These are phyloP conservation scores for Sutorius australiensis DNA, from an alignment of 768 basidiomycete genomes.

Conservation along the genomic window DNA sequence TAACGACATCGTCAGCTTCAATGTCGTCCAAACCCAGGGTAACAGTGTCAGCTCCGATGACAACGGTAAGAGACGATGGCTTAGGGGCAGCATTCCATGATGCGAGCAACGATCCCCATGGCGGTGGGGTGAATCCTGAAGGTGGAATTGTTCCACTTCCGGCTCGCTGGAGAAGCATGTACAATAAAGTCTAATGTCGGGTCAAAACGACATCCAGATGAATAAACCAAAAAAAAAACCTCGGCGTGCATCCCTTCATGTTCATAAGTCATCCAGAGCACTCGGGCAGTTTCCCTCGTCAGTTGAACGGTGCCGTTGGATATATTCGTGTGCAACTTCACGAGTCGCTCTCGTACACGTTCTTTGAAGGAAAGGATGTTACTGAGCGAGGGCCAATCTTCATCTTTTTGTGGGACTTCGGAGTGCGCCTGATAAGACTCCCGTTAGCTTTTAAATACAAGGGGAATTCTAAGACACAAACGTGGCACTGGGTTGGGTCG, in stretches of 20 bases:
- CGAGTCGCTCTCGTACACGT: conserved; percentile 72
- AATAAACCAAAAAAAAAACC: conserved; percentile 30
- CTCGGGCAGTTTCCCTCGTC: conserved; percentile 67
- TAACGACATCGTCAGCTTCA: conserved; percentile 60
- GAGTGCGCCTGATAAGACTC: conserved; percentile 67
- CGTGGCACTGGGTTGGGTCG: conserved; percentile 82
- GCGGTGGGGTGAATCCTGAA: conserved; percentile 64
- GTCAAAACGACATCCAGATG: conserved; percentile 2
- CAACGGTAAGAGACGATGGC: conserved; percentile 43
- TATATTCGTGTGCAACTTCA: conserved; percentile 69
- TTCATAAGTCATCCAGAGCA: conserved; percentile 87
- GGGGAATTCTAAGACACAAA: conserved; percentile 34
- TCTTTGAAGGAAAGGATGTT: conserved; percentile 73
- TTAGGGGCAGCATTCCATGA: conserved; percentile 45
- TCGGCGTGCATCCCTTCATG: conserved; percentile 90
- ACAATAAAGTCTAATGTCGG: conserved; percentile 66
- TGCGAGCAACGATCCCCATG: conserved; percentile 56
- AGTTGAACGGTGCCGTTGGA: conserved; percentile 45
- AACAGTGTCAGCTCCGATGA: conserved; percentile 56
- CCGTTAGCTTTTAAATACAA: not conserved
- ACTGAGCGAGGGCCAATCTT: conserved; percentile 80
- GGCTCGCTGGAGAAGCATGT: conserved; percentile 87
- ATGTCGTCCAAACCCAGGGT: conserved; percentile 78
- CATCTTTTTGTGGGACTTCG: conserved; percentile 70
- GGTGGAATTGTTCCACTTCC: conserved; percentile 80